Base-by-base conservation (phyloP, 345 rosid genomes). In the Mangifera indica region DNA sequence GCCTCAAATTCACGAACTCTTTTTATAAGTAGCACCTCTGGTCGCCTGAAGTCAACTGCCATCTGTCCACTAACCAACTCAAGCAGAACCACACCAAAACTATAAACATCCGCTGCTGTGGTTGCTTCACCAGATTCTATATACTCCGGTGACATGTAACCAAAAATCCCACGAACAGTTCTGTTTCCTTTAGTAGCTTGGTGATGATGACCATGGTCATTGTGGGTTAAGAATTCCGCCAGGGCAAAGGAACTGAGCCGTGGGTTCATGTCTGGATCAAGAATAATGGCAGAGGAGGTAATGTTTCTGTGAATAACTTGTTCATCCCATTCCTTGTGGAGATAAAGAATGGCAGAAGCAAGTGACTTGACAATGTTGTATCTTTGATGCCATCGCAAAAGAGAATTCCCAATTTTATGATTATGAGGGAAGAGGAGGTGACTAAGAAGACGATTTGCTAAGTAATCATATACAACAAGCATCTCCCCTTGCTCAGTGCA, bases 401-500 rank as follows among this genome's bases (percentile, higher is more conserved):
- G 55, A 3, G 81, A 73, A 61, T 73, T 79, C 8, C 83, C 78
- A 1, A 61, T 79, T 64, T 76, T 77, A 25, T 77, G 74, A 42
- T 71, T 73, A 17, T 83, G 88, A 65, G 83, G 83, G 78, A 87
- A 90, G 32, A 92, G 93, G 75, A 88, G 89, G 78, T 89, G 93
- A 77, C 97, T 95, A 54, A 95, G 79, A 62, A 72, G 80, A 63
- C 85, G 87, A 42, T 81, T 95, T 0, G 87, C 87, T 0, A 92
- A 88, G 69, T 92, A 89, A 78, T 95, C 97, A 32, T 92, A 91
- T 44, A 95, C 87, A 2, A 92, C 94, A 3, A 95, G 91, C 99
- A 95, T 92, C 88, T 92, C 99, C 26, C 99, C 99, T 54, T 87
- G 97, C 76, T 92, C 97, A 3, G 96, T 92, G 83, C 99, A 95